Conservation (phyloP, 2,329 filamentous ascomycete species). For the Pseudogymnoascus sp. region DNA sequence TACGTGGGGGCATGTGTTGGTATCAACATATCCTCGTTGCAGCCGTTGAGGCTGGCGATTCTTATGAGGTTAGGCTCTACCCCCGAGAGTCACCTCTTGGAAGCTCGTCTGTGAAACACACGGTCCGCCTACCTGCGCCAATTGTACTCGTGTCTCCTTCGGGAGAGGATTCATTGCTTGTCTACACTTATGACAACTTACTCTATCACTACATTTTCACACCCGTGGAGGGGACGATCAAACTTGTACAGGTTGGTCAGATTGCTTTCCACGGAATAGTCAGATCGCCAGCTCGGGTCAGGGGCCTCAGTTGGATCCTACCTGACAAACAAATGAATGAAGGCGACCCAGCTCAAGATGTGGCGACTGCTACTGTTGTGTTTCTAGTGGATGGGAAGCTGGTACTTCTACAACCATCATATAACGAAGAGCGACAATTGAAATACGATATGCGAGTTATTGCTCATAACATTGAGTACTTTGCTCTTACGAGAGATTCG, state of each 20-base stretch:
- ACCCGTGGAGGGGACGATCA: slow-evolving; percentile 58
- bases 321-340: slow-evolving; percentile 83
- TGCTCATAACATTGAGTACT: slow-evolving; percentile 93
- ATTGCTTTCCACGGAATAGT: slow-evolving; percentile 97
- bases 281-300: slow-evolving; percentile 81
- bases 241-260: slow-evolving; percentile 87
- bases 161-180: slow-evolving; percentile 87
- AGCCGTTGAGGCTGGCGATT: slow-evolving; percentile 77
- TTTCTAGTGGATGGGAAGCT: slow-evolving; percentile 98
- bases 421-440: slow-evolving; percentile 72
- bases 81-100: slow-evolving; percentile 79
- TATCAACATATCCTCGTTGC: slow-evolving; percentile 92
- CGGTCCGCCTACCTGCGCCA: slow-evolving; percentile 70
- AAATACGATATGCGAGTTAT: slow-evolving; percentile 99
- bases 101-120: slow-evolving; percentile 63
- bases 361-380: slow-evolving; percentile 83
- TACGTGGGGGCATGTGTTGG: slow-evolving; percentile 97
- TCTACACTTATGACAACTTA: slow-evolving; percentile 95
- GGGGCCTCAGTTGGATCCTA: slow-evolving; percentile 90
- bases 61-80: slow-evolving; percentile 84
- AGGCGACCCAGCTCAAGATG: slow-evolving; percentile 92
- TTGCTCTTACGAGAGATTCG: slow-evolving; percentile 85
- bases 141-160: slow-evolving; percentile 86
- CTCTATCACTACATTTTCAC: slow-evolving; percentile 92
- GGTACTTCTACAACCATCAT: slow-evolving; percentile 79